Base-by-base conservation (phyloP, 2,329 filamentous ascomycete genomes). In the Cadophora sp. region DNA sequence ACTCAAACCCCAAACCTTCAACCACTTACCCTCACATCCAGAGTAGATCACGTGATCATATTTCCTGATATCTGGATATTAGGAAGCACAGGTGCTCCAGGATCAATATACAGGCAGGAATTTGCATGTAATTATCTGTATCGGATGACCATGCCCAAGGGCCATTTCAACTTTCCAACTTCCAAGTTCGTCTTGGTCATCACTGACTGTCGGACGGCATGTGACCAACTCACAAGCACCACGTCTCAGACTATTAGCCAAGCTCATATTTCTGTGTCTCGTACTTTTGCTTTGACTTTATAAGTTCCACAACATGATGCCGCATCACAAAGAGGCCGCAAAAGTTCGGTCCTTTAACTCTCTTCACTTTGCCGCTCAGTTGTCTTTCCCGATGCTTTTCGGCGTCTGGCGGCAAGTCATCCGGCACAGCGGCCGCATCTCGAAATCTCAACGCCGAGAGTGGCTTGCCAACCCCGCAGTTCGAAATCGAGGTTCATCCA, bases 381-480 rank as follows among this genome's bases (percentile, higher is more conserved):
- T 22, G 40, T 11, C 43, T 48, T 22, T 43, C 6, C 40, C 40
- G 40, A 43, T 16, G 12, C 14, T 43, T 24, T 53, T 55, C 51
- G 51, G 51, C 51, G 51, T 31, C 16, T 55, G 51, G 26, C 51
- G 51, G 51, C 51, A 31, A 19, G 26, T 31, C 16, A 19, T 27
- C 50, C 50, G 50, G 50, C 50, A 53, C 24, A 53, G 24, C 50
- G 24, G 50, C 24, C 50, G 14, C 50, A 27, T 16, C 24, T 53
- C 24, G 11, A 53, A 51, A 53, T 26, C 22, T 53, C 50, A 53
- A 24, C n/a, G 8, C 48, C 48, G 48, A 51, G n/a, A 14, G 22
- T 51, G 48, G 48, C 48, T 51, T 51, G 48, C 3, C 22, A 51
- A 55, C 51, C 51, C 51, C 51, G 27, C 51, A 55, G 14, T 31